Evolutionary conservation across 1,139 yeast species (phyloP).

Genomic region (Debaryomycetaceae sp.): DNA sequence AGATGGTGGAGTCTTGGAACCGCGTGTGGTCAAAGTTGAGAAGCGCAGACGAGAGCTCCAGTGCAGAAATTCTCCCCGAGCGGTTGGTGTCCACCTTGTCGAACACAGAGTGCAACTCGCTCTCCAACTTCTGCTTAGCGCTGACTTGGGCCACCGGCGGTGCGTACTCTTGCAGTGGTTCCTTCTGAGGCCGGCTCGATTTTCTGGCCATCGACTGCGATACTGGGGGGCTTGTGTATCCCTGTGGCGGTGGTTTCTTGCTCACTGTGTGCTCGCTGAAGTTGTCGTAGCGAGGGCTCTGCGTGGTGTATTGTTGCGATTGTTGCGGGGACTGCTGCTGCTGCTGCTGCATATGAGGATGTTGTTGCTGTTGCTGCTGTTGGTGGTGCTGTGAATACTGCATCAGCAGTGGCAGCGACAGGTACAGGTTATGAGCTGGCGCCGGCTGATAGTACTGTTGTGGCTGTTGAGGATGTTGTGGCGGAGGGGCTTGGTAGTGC

Average conservation of each 20-base stretch:
- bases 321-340: conserved; percentile 11
- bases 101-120: conserved; percentile 50
- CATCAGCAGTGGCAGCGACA: no score
- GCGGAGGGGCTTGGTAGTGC: conserved; percentile 13
- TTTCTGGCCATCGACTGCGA: conserved; percentile 3
- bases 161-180: no score
- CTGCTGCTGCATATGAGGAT: conserved; percentile 10
- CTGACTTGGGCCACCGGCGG: conserved; percentile 11
- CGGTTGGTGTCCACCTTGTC: conserved; percentile 51
- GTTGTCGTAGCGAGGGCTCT: conserved; percentile 1
- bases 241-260: conserved; percentile 6
- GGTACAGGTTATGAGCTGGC: no score
- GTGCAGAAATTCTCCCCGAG: conserved; percentile 54
- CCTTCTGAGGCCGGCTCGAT: conserved; percentile 2
- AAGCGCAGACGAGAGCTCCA: conserved; percentile 59
- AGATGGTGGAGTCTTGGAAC: conserved; percentile 60
- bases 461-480: conserved; percentile 12
- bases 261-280: not conserved
- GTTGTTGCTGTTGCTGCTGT: conserved; percentile 11
- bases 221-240: conserved; percentile 5
- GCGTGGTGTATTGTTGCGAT: conserved; percentile 1
- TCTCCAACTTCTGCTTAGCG: conserved; percentile 39
- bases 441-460: conserved; percentile 13
- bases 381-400: no score
- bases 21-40: conserved; percentile 62